Base-by-base conservation (phyloP, 768 basidiomycete genomes). In the Naganishia randhawae region DNA sequence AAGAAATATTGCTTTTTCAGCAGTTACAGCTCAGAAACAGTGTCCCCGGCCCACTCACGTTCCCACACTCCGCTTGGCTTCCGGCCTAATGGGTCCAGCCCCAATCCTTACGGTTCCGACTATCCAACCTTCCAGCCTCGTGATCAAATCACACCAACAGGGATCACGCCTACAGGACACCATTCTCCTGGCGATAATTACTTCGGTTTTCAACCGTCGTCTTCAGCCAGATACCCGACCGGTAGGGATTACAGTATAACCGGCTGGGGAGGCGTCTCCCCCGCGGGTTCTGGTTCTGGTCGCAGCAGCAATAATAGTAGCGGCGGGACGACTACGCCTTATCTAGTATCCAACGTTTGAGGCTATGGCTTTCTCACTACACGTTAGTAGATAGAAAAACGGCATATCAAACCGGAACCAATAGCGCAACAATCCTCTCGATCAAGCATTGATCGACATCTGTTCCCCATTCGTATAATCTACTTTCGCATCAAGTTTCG, bases 1-100 rank as follows among this genome's bases (percentile, higher is more conserved):
- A 73, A 76, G 33, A 73, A 73, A 39, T 80, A 76, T 69, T 80
- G 78, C 69, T 80, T 80, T 71, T 80, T 77, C 73, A 76, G 76
- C 53, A 57, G 67, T 17, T 31, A 37, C 27, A 51, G 53, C 25
- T 73, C 77, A 9, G 72, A 75, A 13, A 33, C 69, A 13, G 71
- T 72, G 67, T 74, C 77, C 2, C 73, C 76, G 14, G 62, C 55
- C 1, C 62, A 69, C 27, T 63, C 68, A 16, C 54, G 67, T 2
- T 68, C 51, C 8, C 41, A 57, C 9, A 68, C 67, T n/a, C 67
- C 67, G 22, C 57, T 57, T 4, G 67, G 67, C 6, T 55, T 67
- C 41, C 22, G 22, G 42, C 37, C 37, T 14, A 37, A 17, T 14
- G 41, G 31, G n/a, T 45, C 53, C 27, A 55, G 41, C 13, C 57